Base-by-base conservation (phyloP, 208 protist species). In the Crithidia brevicula region DNA sequence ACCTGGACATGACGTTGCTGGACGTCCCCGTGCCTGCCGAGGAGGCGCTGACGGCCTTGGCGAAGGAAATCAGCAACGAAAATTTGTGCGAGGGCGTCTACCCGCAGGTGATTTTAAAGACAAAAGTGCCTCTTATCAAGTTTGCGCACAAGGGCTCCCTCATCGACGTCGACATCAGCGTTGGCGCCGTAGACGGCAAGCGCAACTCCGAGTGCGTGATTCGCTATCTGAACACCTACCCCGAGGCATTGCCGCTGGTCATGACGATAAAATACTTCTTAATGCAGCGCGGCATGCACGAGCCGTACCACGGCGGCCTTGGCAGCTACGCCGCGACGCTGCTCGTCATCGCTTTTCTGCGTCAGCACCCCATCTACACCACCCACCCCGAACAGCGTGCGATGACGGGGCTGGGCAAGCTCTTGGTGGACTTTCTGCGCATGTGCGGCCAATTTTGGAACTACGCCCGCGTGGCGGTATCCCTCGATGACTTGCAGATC, bases 111-210 rank as follows among this genome's bases (percentile, higher is more conserved):
- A 97, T 98, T 47, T 75, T 95, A 18, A 95, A 95, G 60, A 95
- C 96, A 50, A 94, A 96, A 65, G 94, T 98, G 20, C 96, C 96
- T 27, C 83, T 98, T 30, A 82, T 98, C 42, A 98, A 98, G 75
- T 96, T 98, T 45, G 57, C 73, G 15, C 86, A 96, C 63, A 72
- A 74, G 33, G 63, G 64, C n/a, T 92, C 91, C 0, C 64, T 89
- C 27, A 67, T 97, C 27, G 80, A 89, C 47, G 84, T 98, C 8
- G 96, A 98, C 77, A 93, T 98, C 59, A 92, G 90, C 67, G 86
- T 98, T 67, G 92, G 96, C 65, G 80, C 92, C 13, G 45, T 57
- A 15, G 90, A 96, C 57, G 96, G 96, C 42, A 72, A 75, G 53
- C 52, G 65, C 20, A 96, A 94, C 73, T 89, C 88, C 1, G 78